Conservation (phyloP, 1,139 yeast species). For the Kluyveromyces marxianus region DNA sequence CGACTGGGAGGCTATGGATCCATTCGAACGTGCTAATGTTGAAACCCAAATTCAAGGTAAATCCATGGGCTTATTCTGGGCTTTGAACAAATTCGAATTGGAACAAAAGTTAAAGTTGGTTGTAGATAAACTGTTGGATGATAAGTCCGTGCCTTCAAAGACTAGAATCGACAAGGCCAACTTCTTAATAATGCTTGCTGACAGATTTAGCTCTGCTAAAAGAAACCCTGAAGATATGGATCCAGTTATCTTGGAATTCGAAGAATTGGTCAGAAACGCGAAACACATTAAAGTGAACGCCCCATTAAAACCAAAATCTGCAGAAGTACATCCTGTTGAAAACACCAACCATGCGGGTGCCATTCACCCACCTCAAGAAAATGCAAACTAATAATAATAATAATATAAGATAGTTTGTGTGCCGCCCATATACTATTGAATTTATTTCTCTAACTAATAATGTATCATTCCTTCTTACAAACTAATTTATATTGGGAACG, state of each 20-base stretch:
- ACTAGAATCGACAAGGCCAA: slow-evolving; percentile 52
- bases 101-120: slow-evolving; percentile 61
- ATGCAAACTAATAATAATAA: background rate
- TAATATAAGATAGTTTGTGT: too few species aligned
- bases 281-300: slow-evolving; percentile 18
- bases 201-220: slow-evolving; percentile 45
- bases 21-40: slow-evolving; percentile 49
- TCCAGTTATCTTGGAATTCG: slow-evolving; percentile 40
- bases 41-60: slow-evolving; percentile 67
- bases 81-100: slow-evolving; percentile 66
- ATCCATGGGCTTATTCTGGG: slow-evolving; percentile 73
- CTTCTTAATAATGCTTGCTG: slow-evolving; percentile 51
- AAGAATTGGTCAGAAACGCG: slow-evolving; percentile 68
- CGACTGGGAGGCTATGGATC: slow-evolving; percentile 44
- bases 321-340: background rate
- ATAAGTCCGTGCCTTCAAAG: slow-evolving; percentile 45
- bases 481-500: too few species aligned
- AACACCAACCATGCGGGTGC: background rate
- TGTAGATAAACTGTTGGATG: slow-evolving; percentile 51
- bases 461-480: too few species aligned
- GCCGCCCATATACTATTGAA: too few species aligned
- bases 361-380: background rate
- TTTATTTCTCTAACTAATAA: too few species aligned
- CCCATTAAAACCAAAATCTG: slow-evolving; percentile 1
- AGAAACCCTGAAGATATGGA: slow-evolving; percentile 66